Conservation (phyloP, 352 stramenopile genomes). For the Pythium rishiriense region DNA sequence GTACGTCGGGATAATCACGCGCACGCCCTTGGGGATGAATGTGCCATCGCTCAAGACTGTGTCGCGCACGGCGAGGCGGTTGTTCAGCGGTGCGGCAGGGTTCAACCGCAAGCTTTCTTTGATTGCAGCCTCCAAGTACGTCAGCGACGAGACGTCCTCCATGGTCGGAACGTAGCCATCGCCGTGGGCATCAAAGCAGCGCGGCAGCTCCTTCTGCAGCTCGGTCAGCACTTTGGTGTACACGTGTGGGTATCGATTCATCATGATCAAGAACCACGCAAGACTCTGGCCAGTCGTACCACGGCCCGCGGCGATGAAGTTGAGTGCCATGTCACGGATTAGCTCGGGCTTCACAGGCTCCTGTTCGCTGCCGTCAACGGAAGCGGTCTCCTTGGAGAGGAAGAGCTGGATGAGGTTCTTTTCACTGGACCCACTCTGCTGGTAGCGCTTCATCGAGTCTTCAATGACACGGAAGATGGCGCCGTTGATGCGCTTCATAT, state of each 20-base stretch:
- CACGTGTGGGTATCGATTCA: constrained; percentile 59
- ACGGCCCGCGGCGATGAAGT: constrained; percentile 74
- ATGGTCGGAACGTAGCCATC: constrained; percentile 30
- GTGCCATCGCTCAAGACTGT: constrained; percentile 70
- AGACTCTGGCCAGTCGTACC: constrained; percentile 78
- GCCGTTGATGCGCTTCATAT: constrained; percentile 32
- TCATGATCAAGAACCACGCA: constrained; percentile 75
- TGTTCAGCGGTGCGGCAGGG: constrained; percentile 57
- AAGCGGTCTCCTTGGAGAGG: constrained; percentile 25
- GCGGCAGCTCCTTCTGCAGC: constrained; percentile 28
- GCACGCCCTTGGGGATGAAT: constrained; percentile 51
- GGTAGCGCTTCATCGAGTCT: constrained; percentile 20
- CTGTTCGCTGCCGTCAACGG: constrained; percentile 6
- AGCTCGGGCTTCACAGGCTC: constrained; percentile 25
- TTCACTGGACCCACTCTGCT: neutral
- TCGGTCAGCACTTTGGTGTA: constrained; percentile 32
- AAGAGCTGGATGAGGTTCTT: constrained; percentile 54
- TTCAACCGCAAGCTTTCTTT: constrained; percentile 67
- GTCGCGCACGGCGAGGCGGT: constrained; percentile 48
- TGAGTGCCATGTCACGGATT: constrained; percentile 72
- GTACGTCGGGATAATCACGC: constrained; percentile 64
- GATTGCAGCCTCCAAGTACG: constrained; percentile 53
- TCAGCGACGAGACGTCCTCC: constrained; percentile 48
- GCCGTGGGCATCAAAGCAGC: constrained; percentile 10
- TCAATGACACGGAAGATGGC: constrained; percentile 32